Conservation (phyloP, 805 yeast species). For the Zygosaccharomyces gambellarensis region DNA sequence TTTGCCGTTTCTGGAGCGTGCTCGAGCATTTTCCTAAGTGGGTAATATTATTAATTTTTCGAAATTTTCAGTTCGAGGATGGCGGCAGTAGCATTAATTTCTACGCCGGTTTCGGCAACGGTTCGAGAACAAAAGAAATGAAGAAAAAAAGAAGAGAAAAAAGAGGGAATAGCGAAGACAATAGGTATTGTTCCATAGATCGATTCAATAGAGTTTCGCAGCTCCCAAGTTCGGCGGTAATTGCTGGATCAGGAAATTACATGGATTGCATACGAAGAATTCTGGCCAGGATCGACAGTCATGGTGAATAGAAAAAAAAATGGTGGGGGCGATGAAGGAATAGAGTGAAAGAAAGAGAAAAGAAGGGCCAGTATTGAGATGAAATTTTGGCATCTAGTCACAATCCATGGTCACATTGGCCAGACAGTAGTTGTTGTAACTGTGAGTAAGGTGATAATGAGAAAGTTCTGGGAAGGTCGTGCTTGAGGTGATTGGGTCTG, state of each 20-base stretch:
- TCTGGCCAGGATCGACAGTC: slow-evolving; percentile 5
- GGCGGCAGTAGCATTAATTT: background rate
- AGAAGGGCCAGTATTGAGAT: background rate
- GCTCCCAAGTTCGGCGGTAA: background rate
- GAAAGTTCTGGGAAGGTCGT: background rate
- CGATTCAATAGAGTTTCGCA: background rate
- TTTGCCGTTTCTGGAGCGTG: background rate
- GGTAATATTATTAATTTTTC: background rate
- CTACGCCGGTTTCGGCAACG: background rate
- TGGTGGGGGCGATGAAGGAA: background rate
- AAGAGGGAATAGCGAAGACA: background rate
- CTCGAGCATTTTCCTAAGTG: background rate
- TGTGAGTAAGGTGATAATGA: background rate
- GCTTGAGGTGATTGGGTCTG: background rate
- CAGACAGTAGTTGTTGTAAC: background rate
- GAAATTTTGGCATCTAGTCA: background rate
- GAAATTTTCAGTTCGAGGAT: background rate
- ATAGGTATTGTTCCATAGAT: background rate
- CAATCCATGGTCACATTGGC: background rate
- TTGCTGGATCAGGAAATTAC: slow-evolving; percentile 3
- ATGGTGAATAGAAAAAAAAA: background rate
- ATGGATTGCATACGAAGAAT: background rate
- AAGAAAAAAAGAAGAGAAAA: background rate
- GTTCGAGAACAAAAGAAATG: slow-evolving; percentile 1
- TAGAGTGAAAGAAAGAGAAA: background rate